Base-by-base conservation (phyloP, 495 filamentous ascomycete genomes). In the Neurospora sp. region DNA sequence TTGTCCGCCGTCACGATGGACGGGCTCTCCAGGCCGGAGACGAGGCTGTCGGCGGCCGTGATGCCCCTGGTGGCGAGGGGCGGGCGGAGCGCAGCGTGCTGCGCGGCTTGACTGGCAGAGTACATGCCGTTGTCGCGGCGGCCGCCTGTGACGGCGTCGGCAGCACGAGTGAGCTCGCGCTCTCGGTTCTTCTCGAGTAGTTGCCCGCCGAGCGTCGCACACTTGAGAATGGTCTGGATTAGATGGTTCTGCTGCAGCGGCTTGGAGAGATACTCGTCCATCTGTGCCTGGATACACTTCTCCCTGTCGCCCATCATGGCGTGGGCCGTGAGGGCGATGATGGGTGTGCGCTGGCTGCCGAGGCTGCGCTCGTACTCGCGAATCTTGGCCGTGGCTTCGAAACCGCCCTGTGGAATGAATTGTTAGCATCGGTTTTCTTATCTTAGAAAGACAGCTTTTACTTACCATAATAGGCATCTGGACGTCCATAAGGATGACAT, bases 221-320 rank as follows among this genome's bases (percentile, higher is more conserved):
- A 95, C 81, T 98, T 97, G 75, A 99, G 86, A 71, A 99, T 99
- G 7, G 96, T 98, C 81, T 99, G 96, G 81, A 98, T 98, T 83
- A 99, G 90, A 79, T 97, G 93, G 80, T 97, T 98, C 80, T 97
- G 95, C 81, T 98, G 97, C 72, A 99, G 87, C 44, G 96, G 96
- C 81, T 99, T 99, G 48, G 95, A 97, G 73, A 99, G 86, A 79
- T 99, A 99, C 79, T 99, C 96, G 76, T 98, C 96, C 96, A 98
- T 98, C 83, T 98, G 93, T 16, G 94, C 95, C 79, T 96, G 92
- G 73, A 99, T 95, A 78, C 96, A 99, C 85, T 96, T 97, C 82
- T 99, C 96, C 40, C 96, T 89, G 79, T 99, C 96, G 76, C 96
- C 96, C 86, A 98, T 89, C 96, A 99, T 99, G 75, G 96, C 96